Percentiles rank a stretch among this genome's conserved stretches.
These are phyloP conservation scores for Potentilla sterilis DNA, from an alignment of 306 rosid genomes.

Conservation along the genomic window DNA sequence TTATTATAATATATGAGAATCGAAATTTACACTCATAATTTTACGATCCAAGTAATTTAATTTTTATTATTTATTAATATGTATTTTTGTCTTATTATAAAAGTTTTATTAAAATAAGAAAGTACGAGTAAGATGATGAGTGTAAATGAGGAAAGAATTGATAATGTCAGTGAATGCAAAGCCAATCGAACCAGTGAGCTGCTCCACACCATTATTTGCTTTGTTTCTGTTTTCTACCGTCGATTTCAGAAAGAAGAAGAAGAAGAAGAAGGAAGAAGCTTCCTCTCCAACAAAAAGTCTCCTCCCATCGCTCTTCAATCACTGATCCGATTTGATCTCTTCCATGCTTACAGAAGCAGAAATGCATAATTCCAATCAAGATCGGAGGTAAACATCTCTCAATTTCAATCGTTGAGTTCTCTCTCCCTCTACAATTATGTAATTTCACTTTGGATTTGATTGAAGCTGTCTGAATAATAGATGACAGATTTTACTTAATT, in stretches of 20 bases:
- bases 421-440: too few species aligned
- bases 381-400: slow-evolving; percentile 48
- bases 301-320: slow-evolving; percentile 7
- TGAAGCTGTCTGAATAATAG: slow-evolving; percentile 4
- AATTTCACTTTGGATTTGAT: background rate
- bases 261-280: slow-evolving; percentile 27
- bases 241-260: background rate
- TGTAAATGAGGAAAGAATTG: too few species aligned
- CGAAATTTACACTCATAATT: too few species aligned
- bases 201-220: background rate
- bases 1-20: too few species aligned
- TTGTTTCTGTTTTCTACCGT: background rate
- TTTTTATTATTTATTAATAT: too few species aligned
- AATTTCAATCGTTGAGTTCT: background rate
- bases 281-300: slow-evolving; percentile 17
- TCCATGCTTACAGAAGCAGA: slow-evolving; percentile 24
- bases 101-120: too few species aligned
- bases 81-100: too few species aligned
- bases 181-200: too few species aligned
- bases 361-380: slow-evolving; percentile 53
- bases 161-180: too few species aligned
- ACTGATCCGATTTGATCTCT: slow-evolving; percentile 19
- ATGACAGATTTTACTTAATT: background rate
- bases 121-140: too few species aligned
- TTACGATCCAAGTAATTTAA: too few species aligned